Percentiles rank a stretch among this genome's conserved stretches.
Evolutionary conservation across 129 eudicot species (phyloP).

Genomic region (Tagetes erecta): DNA sequence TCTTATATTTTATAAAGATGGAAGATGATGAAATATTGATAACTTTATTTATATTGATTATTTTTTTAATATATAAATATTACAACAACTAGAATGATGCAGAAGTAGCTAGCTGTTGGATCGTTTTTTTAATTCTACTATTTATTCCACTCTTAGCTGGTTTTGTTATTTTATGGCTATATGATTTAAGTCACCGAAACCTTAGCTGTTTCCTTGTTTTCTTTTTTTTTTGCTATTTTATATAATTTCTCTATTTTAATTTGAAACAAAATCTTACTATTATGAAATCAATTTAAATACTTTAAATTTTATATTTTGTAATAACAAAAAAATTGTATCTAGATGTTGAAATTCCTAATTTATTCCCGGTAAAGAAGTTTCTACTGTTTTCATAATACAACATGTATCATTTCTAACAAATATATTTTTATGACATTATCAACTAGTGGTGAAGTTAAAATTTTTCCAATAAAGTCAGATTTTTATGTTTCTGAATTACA

Average conservation of each 20-base stretch:
- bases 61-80: background rate
- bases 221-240: slow-evolving; percentile 1
- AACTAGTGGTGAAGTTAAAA: no score
- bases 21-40: slow-evolving; percentile 1
- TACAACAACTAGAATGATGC: slow-evolving; percentile 38
- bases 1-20: background rate
- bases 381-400: background rate
- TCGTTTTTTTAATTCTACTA: slow-evolving; percentile 31
- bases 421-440: background rate
- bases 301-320: background rate
- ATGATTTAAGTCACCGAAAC: slow-evolving; percentile 33
- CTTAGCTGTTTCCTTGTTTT: slow-evolving; percentile 32
- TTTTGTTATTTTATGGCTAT: slow-evolving; percentile 28
- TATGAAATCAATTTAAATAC: background rate
- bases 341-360: background rate
- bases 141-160: slow-evolving; percentile 32
- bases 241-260: background rate
- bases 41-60: background rate
- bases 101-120: slow-evolving; percentile 38
- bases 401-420: background rate
- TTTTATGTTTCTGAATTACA: no score
- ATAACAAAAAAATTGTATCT: no score
- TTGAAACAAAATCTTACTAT: background rate
- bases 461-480: no score
- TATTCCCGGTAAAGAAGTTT: background rate